Evolutionary conservation across 371 early-diverging fungal species (phyloP), one percentile per base, ranked within the genome.

Genomic region (Zychaea mexicana): DNA sequence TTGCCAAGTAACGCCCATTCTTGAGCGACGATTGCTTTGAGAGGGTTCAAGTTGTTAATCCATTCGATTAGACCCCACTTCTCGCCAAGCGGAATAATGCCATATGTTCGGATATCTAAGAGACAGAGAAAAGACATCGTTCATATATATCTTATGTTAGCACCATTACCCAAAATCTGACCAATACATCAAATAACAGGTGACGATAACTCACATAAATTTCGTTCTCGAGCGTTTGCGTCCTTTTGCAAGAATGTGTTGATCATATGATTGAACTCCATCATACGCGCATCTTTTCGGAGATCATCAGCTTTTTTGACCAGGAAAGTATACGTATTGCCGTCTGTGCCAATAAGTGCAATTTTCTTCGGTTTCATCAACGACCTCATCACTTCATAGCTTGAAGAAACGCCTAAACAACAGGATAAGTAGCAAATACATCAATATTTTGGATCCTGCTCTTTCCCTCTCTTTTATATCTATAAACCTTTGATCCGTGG

Each of bases 231-330:
- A 3, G 93, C 73, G 57, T 94, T 90, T 4, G 90, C 66, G 67
- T 93, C 85, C 62, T 87, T 88, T 24, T 85, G 79, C 22, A 99
- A 82, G 57, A 98, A 79, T 57, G 85, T 90, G 79, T 99, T 99
- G 64, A 99, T 92, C 73, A 99, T 85, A 45, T 83, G 65, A 69
- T 90, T 92, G 63, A 99, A 91, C 66, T 99, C 99, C 94, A 97
- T 96, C 64, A 98, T 85, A 22, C 99, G 84, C 27, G 93, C 90
- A 77, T 99, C 99, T 77, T 98, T 99, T 52, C 99, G 87, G 27
- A 99, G 76, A 81, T 99, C 99, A 73, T 99, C 99, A 66, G 97
- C 94, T 19, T 91, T 91, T 74, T 99, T 99, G 73, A 97, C 94
- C 57, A 99, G 70, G 58, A 97, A 98, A 10, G 82, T 78, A 74